phyloP scores from a whole-genome alignment of 2,329 filamentous ascomycete genomes.

The Fusarium duplospermum region DNA sequence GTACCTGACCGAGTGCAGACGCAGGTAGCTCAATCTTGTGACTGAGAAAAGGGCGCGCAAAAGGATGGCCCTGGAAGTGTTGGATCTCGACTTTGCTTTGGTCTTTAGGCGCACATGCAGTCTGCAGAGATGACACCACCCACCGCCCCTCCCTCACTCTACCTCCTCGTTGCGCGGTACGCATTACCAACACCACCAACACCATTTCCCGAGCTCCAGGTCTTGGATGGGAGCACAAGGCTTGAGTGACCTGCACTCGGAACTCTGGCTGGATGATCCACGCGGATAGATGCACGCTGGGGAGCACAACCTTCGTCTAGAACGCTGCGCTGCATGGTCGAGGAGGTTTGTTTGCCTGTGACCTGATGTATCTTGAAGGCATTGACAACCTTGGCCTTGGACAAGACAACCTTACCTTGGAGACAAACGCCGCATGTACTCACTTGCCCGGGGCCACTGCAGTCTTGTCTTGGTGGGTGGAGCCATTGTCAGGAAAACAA shows the following conservation, averaged over 20 bases:
- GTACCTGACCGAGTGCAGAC: constrained; percentile 16
- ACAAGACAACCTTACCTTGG: neutral
- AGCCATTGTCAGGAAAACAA: constrained; percentile 11
- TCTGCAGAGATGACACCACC: constrained; percentile 42
- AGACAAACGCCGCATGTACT: neutral
- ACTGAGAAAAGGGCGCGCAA: neutral
- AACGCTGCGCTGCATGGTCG: constrained; percentile 1
- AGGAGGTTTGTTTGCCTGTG: neutral
- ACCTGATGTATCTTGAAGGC: neutral
- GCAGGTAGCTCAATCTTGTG: constrained; percentile 7
- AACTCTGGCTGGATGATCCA: constrained; percentile 11
- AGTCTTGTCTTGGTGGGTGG: neutral
- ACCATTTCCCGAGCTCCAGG: constrained; percentile 18
- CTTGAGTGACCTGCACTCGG: neutral
- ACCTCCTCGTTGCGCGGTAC: neutral
- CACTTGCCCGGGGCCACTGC: neutral
- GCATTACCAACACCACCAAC: constrained; percentile 9
- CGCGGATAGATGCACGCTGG: constrained; percentile 11
- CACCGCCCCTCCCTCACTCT: constrained; percentile 7
- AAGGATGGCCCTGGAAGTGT: constrained; percentile 18
- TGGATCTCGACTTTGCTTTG: constrained; percentile 34
- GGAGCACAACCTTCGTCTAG: constrained; percentile 1
- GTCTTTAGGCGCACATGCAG: constrained; percentile 29
- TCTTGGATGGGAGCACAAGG: constrained; percentile 10
- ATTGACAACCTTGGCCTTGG: neutral